Evolutionary conservation across 768 basidiomycete genomes (phyloP), one percentile per base, ranked within the genome.

Genomic region (Kockovaella imperatae): DNA sequence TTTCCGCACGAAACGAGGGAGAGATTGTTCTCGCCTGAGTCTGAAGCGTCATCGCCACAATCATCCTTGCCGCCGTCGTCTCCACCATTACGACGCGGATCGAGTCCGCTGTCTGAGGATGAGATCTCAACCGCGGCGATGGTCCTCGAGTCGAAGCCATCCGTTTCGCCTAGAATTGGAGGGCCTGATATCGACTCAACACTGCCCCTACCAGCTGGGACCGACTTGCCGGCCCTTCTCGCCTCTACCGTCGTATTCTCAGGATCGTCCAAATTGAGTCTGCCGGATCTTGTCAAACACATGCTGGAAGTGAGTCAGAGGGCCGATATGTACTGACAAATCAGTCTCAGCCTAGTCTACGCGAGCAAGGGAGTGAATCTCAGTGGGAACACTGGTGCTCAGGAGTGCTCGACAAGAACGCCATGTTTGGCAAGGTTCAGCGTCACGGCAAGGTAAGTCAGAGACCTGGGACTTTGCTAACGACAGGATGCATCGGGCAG

Each of bases 401-500:
- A 3, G 50, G 50, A 7, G 54, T 44, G 26, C 42, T 70, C 14
- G 55, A 62, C 25, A 32, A 30, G 0, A 60, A 68, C 39, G 34
- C 47, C 15, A 70, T 70, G 69, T 70, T 70, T 36, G 69, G 69
- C 18, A 67, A 64, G 49, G 65, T 70, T 14, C 54, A 62, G 28
- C 53, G 69, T 21, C 57, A 59, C 26, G 69, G 69, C 17, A 68
- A 67, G 54, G 68, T 67, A 41, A 54, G 65, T 51, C 7, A 30
- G 31, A 1, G 30, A 4, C 8, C 15, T 32, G 36, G 8, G 20
- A 34, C 24, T 15, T 35, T 25, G 4, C 5, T 17, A 39, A 14
- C 43, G 11, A 4, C 41, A 73, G 70, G 72, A 74, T 57, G 60
- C 70, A 3, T 68, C 71, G 4, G 72, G 71, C 2, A 58, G 62